These are phyloP conservation scores for Drechslerella dactyloides DNA, from an alignment of 2,329 filamentous ascomycete genomes.

Conservation along the genomic window DNA sequence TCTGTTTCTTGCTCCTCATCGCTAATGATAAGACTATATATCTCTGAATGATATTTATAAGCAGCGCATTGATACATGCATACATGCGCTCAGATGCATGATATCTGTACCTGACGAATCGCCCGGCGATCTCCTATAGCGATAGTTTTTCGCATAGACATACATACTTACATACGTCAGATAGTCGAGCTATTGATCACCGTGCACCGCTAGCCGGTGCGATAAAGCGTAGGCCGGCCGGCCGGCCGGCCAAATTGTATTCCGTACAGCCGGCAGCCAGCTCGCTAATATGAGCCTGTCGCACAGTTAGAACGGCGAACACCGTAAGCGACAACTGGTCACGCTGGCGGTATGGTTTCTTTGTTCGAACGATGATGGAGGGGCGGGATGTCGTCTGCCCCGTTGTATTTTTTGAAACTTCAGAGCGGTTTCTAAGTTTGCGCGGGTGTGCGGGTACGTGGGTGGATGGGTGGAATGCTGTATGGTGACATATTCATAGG, in stretches of 20 bases:
- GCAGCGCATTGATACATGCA: too few relatives aligned
- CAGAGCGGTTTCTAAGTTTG: not conserved
- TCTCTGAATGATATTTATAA: not conserved
- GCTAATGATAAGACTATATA: not conserved
- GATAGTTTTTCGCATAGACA: too few relatives aligned
- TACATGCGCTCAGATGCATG: too few relatives aligned
- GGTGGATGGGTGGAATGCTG: too few relatives aligned
- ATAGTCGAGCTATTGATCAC: too few relatives aligned
- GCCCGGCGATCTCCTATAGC: too few relatives aligned
- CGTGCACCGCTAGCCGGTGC: not conserved
- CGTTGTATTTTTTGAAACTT: not conserved
- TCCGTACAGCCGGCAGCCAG: not conserved
- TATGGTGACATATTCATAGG: too few relatives aligned
- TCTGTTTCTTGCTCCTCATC: not conserved
- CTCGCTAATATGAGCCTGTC: conserved; percentile 1
- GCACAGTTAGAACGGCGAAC: conserved; percentile 35
- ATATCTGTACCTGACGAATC: too few relatives aligned
- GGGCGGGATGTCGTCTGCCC: conserved; percentile 35
- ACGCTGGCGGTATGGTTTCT: conserved; percentile 24
- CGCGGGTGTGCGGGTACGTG: conserved; percentile 24
- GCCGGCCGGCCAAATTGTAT: not conserved
- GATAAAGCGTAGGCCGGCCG: not conserved
- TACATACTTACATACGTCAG: too few relatives aligned
- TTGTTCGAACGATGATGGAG: conserved; percentile 25
- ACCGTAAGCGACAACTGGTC: conserved; percentile 20